Evolutionary conservation across 106 monocot genomes (phyloP), one percentile per base, ranked within the genome.

Genomic region (Dactylorhiza incarnata): DNA sequence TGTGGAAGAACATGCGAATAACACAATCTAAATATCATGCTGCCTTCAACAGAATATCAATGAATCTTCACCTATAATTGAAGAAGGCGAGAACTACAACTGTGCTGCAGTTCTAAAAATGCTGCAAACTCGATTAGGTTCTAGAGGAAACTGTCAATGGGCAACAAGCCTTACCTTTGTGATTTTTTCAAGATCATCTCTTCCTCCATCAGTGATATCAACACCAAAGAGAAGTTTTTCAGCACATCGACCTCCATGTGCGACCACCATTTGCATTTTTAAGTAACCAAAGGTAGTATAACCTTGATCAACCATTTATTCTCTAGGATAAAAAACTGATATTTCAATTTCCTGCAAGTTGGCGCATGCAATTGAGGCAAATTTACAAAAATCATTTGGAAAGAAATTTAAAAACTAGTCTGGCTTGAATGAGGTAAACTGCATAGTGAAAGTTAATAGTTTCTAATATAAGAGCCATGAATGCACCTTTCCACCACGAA

Each of bases 251-350:
- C 94, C 94, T 80, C 94, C 94, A 85, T 94, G 94, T 58, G 94
- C 94, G 62, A 94, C 90, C 48, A 90, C 94, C 94, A 94, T 94
- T 83, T 94, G 94, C 94, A 94, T 94, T 68, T 94, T 90, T 85
- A 94, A 81, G 71, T 94, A 94, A 59, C 94, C 94, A 86, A 94
- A 94, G 22, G 90, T 94, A 66, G 94, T 94, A 66, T 94, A 94
- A 55, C 90, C 94, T 79, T 90, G 94, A 84, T 86, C 86, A 1
- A 94, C 84, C 82, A 88, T 88, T 78, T 90, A 88, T 78, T 94
- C 94, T 53, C 90, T 88, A 62, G 94, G 90, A 85, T 83, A 88
- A 78, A 94, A 94, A 44, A 94, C 86, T 17, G 94, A 94, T 48
- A 94, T 86, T 23, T 90, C 90, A 80, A 90, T 94, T 83, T 94